Percentiles rank a stretch among this genome's conserved stretches.
Evolutionary conservation across 768 basidiomycete genomes (phyloP).

Genomic region (Mrakia gelida): DNA sequence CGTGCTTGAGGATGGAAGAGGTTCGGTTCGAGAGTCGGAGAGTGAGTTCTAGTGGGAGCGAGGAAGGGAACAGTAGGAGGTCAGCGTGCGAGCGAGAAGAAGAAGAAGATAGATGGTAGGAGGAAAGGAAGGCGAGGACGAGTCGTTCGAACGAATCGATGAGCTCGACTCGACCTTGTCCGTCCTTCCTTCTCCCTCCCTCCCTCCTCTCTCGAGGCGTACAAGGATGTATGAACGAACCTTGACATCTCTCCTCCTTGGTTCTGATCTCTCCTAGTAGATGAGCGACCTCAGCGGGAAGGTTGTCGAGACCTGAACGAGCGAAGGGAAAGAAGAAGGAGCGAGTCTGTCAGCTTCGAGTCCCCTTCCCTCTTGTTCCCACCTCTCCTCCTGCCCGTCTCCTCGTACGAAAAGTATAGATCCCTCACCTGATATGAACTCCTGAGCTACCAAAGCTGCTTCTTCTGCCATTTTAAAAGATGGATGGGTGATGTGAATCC

Average conservation of each 20-base stretch:
- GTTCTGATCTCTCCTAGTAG: slow-evolving; percentile 17
- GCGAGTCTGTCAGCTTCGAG: background rate
- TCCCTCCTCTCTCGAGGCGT: background rate
- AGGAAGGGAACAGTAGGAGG: background rate
- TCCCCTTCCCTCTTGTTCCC: background rate
- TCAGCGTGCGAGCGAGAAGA: background rate
- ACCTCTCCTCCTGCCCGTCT: too few species aligned
- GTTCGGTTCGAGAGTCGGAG: slow-evolving; percentile 24
- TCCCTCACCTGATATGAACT: slow-evolving; percentile 27
- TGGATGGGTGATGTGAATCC: background rate
- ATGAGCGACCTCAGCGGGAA: slow-evolving; percentile 27
- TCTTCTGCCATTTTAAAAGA: slow-evolving; percentile 28
- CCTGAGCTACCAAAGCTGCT: slow-evolving; percentile 31
- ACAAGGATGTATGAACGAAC: background rate
- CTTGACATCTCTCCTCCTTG: slow-evolving; percentile 28
- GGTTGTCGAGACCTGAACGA: slow-evolving; percentile 27
- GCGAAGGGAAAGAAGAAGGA: background rate
- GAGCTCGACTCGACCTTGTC: slow-evolving; percentile 5
- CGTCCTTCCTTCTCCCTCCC: background rate
- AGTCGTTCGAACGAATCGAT: background rate
- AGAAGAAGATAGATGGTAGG: background rate
- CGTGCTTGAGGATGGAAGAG: slow-evolving; percentile 30
- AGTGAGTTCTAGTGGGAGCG: slow-evolving; percentile 14
- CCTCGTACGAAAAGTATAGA: background rate
- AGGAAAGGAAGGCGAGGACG: background rate